Base-by-base conservation (phyloP, 2,329 filamentous ascomycete genomes). In the Trichoderma arundinaceum region DNA sequence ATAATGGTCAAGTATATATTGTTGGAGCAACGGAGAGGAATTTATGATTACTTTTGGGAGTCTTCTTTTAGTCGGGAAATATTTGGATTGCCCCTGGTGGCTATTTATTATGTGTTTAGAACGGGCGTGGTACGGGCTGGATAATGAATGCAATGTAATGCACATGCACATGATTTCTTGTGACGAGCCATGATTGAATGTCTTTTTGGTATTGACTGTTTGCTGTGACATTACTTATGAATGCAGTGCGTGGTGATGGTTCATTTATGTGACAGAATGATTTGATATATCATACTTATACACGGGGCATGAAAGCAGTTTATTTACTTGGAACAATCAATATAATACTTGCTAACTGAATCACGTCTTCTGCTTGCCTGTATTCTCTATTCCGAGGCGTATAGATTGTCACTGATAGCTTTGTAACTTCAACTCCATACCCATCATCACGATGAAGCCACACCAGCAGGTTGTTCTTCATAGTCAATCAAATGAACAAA, bases 91-190 rank as follows among this genome's bases (percentile, higher is more conserved):
- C 22, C 22, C 22, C 22, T 28, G 22, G 22, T 46, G 54, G 33
- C 15, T 35, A 32, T 22, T 22, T 19, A 28, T 28, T 28, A 28
- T 28, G 22, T 28, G 22, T 35, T 46, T 46, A 58, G 53, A 41
- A 6, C 32, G 4, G 22, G 38, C 15, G 38, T 33, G 32, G 38
- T 33, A 58, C n/a, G n/a, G n/a, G n/a, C 35, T 58, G 54, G 54
- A 32, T 46, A 35, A 58, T 32, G 54, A 58, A 58, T 46, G 54
- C 32, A n/a, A 19, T 28, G 22, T 4, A 58, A 58, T 15, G 54
- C 15, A 32, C n/a, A 7, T 17, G 33, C 19, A 44, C 13, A 57
- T 57, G 19, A 6, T 56, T 28, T 28, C 4, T 28, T 28, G 22
- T 28, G 22, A 28, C 22, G 22, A 28, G 22, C 4, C 22, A 28